Conservation (phyloP, 1,284 basidiomycete species). For the Anthracocystis walkeri region DNA sequence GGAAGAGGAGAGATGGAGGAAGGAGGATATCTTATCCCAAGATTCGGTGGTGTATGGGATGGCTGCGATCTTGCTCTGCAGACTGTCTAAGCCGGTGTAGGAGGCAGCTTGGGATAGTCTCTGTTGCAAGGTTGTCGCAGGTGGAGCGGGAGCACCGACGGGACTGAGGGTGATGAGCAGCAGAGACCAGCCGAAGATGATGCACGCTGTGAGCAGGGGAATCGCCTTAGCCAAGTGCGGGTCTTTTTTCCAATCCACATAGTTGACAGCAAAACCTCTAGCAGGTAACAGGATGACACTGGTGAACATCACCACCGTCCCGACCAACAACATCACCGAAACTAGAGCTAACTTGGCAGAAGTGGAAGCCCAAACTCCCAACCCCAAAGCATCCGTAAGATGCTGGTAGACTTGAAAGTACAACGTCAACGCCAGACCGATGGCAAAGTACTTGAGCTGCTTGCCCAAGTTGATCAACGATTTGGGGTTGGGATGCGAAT, state of each 20-base stretch:
- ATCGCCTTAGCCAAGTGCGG: slow-evolving; percentile 19
- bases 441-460: slow-evolving; percentile 51
- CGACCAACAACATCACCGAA: slow-evolving; percentile 14
- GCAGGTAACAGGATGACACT: slow-evolving; percentile 43
- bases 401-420: slow-evolving; percentile 50
- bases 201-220: slow-evolving; percentile 38
- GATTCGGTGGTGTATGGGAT: slow-evolving; percentile 1
- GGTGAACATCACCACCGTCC: slow-evolving; percentile 37
- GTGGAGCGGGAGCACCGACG: slow-evolving; percentile 42
- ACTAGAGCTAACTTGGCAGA: slow-evolving; percentile 24
- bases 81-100: slow-evolving; percentile 5
- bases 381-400: slow-evolving; percentile 24
- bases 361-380: background rate
- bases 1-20: background rate
- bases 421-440: slow-evolving; percentile 21
- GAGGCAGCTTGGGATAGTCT: slow-evolving; percentile 25
- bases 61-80: slow-evolving; percentile 8
- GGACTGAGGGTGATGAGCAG: slow-evolving; percentile 42
- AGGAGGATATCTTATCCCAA: slow-evolving; percentile 6
- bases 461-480: slow-evolving; percentile 47
- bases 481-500: slow-evolving; percentile 30
- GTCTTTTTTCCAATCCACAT: slow-evolving; percentile 41
- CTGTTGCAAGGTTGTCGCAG: slow-evolving; percentile 5
- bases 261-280: slow-evolving; percentile 31
- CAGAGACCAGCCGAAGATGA: slow-evolving; percentile 39